These are phyloP conservation scores for Termitomyces heimii DNA, from an alignment of 768 basidiomycete genomes.

Conservation along the genomic window DNA sequence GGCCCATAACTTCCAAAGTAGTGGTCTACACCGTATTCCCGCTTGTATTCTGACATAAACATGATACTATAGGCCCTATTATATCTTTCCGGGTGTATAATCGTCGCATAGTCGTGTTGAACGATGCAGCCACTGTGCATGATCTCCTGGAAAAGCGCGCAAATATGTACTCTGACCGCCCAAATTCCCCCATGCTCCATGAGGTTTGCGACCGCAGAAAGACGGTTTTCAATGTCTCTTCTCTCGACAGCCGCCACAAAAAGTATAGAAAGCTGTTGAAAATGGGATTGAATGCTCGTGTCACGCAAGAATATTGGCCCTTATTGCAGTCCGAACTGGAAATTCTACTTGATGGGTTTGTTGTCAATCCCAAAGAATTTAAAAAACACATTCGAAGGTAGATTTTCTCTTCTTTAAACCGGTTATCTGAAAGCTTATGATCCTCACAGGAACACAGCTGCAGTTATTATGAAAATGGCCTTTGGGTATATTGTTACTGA, in stretches of 20 bases:
- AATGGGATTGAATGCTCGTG: slow-evolving; percentile 28
- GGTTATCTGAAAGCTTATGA: background rate
- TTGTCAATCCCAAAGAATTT: slow-evolving; percentile 23
- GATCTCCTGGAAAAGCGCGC: slow-evolving; percentile 48
- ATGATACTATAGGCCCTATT: slow-evolving; percentile 28
- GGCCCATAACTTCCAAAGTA: slow-evolving; percentile 18
- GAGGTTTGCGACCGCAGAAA: slow-evolving; percentile 35
- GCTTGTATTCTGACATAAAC: background rate
- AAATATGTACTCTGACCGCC: slow-evolving; percentile 51
- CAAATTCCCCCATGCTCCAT: slow-evolving; percentile 37
- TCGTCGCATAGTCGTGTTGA: slow-evolving; percentile 42
- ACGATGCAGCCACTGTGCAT: slow-evolving; percentile 34
- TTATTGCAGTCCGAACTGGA: slow-evolving; percentile 29
- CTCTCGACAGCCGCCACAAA: slow-evolving; percentile 29
- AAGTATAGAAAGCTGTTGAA: slow-evolving; percentile 36
- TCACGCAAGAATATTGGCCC: slow-evolving; percentile 26
- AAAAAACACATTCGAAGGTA: slow-evolving; percentile 34
- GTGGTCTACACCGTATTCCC: background rate
- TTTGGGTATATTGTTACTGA: slow-evolving; percentile 34
- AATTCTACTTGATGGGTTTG: slow-evolving; percentile 27
- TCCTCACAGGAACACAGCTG: slow-evolving; percentile 26
- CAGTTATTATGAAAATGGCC: slow-evolving; percentile 36
- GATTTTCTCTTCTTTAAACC: background rate
- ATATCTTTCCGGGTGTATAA: slow-evolving; percentile 43
- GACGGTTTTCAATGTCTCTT: slow-evolving; percentile 38